Conservation (phyloP, 768 basidiomycete genomes). For the Tricholoma sp. region DNA sequence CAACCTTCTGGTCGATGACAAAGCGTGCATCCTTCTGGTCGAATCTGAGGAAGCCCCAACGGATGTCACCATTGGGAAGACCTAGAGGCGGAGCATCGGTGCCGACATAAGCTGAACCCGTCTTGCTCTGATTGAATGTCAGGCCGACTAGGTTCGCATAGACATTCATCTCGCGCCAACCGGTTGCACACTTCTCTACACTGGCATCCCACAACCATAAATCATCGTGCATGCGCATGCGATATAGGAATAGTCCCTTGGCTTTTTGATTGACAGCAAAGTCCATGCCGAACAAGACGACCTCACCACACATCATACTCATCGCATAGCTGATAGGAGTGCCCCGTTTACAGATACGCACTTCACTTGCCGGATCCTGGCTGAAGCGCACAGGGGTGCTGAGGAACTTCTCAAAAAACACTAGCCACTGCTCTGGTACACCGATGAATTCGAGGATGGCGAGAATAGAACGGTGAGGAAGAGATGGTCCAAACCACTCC, state of each 20-base stretch:
- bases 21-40: slow-evolving; percentile 14
- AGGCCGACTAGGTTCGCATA: slow-evolving; percentile 36
- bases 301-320: slow-evolving; percentile 37
- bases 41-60: slow-evolving; percentile 16
- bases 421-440: slow-evolving; percentile 29
- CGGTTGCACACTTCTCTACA: slow-evolving; percentile 25
- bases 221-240: slow-evolving; percentile 44
- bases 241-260: slow-evolving; percentile 35
- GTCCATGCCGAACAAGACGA: slow-evolving; percentile 40
- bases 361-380: slow-evolving; percentile 11
- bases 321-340: slow-evolving; percentile 39
- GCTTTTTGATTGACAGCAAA: slow-evolving; percentile 41
- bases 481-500: slow-evolving; percentile 39
- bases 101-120: slow-evolving; percentile 34
- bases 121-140: slow-evolving; percentile 37
- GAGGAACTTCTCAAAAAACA: slow-evolving; percentile 20
- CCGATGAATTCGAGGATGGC: slow-evolving; percentile 34
- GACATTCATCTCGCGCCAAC: slow-evolving; percentile 37
- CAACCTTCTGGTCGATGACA: slow-evolving; percentile 24
- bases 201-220: slow-evolving; percentile 38
- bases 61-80: slow-evolving; percentile 16
- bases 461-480: slow-evolving; percentile 37
- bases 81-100: not conserved
- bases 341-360: slow-evolving; percentile 33
- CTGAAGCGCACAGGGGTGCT: slow-evolving; percentile 11